phyloP scores from a whole-genome alignment of 1,139 yeast species.

The Meyerozyma guilliermondii region DNA sequence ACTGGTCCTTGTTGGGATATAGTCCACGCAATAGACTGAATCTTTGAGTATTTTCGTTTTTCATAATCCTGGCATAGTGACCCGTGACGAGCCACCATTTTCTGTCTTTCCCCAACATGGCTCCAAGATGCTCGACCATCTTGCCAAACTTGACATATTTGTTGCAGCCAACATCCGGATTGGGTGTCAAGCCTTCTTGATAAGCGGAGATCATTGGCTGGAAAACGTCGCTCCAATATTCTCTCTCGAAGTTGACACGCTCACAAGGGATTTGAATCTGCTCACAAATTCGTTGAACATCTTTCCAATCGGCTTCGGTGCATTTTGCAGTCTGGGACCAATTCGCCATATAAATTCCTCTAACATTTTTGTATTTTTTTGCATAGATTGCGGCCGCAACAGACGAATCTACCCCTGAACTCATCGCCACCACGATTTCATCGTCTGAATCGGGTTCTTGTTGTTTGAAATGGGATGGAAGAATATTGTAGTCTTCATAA shows the following conservation, averaged over 20 bases:
- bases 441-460: slow-evolving; percentile 48
- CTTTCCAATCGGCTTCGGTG: slow-evolving; percentile 85
- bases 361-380: slow-evolving; percentile 46
- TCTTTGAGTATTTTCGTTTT: slow-evolving; percentile 21
- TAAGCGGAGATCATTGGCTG: slow-evolving; percentile 83
- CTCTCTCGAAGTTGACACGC: slow-evolving; percentile 78
- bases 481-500: slow-evolving; percentile 2
- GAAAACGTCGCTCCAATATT: slow-evolving; percentile 90
- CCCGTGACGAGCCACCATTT: slow-evolving; percentile 92
- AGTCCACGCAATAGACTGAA: slow-evolving; percentile 54
- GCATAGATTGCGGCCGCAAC: slow-evolving; percentile 77
- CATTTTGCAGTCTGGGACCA: slow-evolving; percentile 75
- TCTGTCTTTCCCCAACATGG: slow-evolving; percentile 21
- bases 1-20: slow-evolving; percentile 74
- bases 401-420: slow-evolving; percentile 95
- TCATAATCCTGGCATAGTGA: slow-evolving; percentile 72
- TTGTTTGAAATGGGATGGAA: slow-evolving; percentile 20
- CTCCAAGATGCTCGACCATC: slow-evolving; percentile 50
- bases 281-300: slow-evolving; percentile 62
- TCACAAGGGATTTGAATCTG: slow-evolving; percentile 64
- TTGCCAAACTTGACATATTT: slow-evolving; percentile 81
- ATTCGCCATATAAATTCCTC: slow-evolving; percentile 89
- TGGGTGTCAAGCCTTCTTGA: slow-evolving; percentile 75
- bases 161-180: slow-evolving; percentile 92
- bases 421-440: slow-evolving; percentile 80